Evolutionary conservation across 164 flowering plant species (phyloP), one percentile per base, ranked within the genome.

Genomic region (Macadamia integrifolia): DNA sequence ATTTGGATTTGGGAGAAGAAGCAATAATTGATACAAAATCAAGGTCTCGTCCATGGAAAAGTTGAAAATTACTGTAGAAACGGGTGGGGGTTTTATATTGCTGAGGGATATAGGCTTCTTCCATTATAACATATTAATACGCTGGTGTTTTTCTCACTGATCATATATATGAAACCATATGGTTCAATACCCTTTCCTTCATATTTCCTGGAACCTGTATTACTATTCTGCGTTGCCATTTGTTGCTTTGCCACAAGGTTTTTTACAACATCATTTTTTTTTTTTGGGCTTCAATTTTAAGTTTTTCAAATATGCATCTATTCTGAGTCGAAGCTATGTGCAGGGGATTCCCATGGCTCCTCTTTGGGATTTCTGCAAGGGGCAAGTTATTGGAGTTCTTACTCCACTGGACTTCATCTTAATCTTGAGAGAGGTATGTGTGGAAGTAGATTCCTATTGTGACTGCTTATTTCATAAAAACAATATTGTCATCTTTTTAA

Each of bases 281-380:
- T 50, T 23, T 42, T 23, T 15, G 43, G 48, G 67, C 44, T 55
- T 72, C 52, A 62, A 14, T 59, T 9, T 62, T 60, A 60, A 58
- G 55, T 58, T 67, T 30, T 71, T 73, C 48, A 40, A 58, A 65
- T 69, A 66, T 69, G 46, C 67, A 73, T 71, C 32, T 42, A 66
- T 66, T 74, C 75, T 80, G 62, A 75, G 53, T 66, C 42, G 23
- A 62, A 71, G 66, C 65, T 76, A 23, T 77, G 81, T 87, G 9
- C 86, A 93, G 98, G 97, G 91, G 58, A 86, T 91, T 65, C 75
- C 96, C 60, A 75, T 82, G 68, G 98, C 98, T 69, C 92, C 98
- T 69, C 88, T 93, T 60, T 91, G 97, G 93, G 97, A 91, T 74
- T 87, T 80, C 74, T 60, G 69, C 75, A 83, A 76, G 78, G 91